Conservation (phyloP, 208 protist species). For the Trypanosoma rangeli region DNA sequence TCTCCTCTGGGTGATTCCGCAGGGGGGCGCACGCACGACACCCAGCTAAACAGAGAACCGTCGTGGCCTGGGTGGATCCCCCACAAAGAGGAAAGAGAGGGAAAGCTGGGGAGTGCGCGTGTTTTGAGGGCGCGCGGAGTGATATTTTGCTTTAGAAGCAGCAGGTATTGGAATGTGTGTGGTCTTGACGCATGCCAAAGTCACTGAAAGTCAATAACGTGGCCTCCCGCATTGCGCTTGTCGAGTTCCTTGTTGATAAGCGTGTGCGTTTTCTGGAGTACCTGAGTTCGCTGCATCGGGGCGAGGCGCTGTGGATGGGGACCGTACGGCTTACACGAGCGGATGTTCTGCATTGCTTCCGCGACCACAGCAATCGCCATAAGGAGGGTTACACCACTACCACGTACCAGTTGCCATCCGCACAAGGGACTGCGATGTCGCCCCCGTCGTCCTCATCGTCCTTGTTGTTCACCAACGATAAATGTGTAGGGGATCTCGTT, state of each 20-base stretch:
- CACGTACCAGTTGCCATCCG: background rate
- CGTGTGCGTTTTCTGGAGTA: slow-evolving; percentile 73
- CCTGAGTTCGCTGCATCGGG: slow-evolving; percentile 55
- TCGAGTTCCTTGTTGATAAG: slow-evolving; percentile 70
- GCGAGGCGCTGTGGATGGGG: slow-evolving; percentile 80
- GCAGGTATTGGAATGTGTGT: background rate
- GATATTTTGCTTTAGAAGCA: too few species aligned
- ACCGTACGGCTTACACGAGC: slow-evolving; percentile 42
- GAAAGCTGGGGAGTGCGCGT: too few species aligned
- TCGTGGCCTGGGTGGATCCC: too few species aligned
- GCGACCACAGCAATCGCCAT: too few species aligned
- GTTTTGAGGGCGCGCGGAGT: too few species aligned
- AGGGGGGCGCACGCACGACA: too few species aligned
- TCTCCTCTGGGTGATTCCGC: too few species aligned
- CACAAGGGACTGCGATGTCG: background rate
- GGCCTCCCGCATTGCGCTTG: slow-evolving; percentile 45
- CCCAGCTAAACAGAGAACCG: too few species aligned
- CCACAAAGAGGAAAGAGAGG: too few species aligned
- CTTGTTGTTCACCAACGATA: too few species aligned
- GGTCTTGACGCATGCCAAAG: slow-evolving; percentile 34
- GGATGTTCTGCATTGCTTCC: slow-evolving; percentile 29
- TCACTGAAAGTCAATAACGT: slow-evolving; percentile 52
- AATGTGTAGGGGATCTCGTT: background rate
- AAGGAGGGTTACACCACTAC: background rate
- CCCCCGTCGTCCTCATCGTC: background rate